Evolutionary conservation across 2,329 filamentous ascomycete genomes (phyloP), one percentile per base, ranked within the genome.

Genomic region (Talaromyces verruculosus): DNA sequence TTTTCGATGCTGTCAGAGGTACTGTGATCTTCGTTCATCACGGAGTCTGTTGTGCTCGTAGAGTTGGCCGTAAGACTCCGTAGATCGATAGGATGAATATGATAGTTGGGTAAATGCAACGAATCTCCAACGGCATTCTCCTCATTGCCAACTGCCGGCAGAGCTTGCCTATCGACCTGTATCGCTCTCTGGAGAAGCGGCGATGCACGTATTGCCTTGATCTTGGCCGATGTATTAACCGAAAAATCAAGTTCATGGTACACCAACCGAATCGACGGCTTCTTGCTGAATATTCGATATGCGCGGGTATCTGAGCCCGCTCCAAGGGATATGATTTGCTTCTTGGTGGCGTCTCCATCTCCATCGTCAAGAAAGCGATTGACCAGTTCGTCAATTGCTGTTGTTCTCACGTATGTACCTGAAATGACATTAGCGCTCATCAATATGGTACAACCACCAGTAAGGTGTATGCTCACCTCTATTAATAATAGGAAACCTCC

Each of bases 201-300:
- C 3, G 73, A 73, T 19, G 74, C 73, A 39, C 73, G 74, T 63
- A 81, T 81, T 3, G 74, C 71, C 62, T 71, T 73, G 53, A 90
- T 84, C 78, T 94, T 97, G 49, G 84, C 83, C 2, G 81, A 75
- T n/a, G 88, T 89, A 64, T 93, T 93, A 25, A 85, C 78, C 0
- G 90, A 84, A 72, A 98, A 98, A 77, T 99, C 95, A 65, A 99
- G 83, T 77, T 99, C 95, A 77, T 98, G 93, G 77, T 98, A 99
- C 66, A 90, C 5, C 49, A 53, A 33, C 28, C 76, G 19, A 97
- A 66, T 33, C 80, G 72, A 0, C 78, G 80, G 75, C 8, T 70
- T 67, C 4, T 70, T 70, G 8, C 85, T 78, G 67, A 91, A 84
- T 0, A 97, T 80, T 22, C 92, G 88, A 73, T 97, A 93, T 67